A percentile compares a stretch with the other conserved stretches of the same genome.
Conservation (phyloP, 2,329 filamentous ascomycete species). For the Nemania serpens region DNA sequence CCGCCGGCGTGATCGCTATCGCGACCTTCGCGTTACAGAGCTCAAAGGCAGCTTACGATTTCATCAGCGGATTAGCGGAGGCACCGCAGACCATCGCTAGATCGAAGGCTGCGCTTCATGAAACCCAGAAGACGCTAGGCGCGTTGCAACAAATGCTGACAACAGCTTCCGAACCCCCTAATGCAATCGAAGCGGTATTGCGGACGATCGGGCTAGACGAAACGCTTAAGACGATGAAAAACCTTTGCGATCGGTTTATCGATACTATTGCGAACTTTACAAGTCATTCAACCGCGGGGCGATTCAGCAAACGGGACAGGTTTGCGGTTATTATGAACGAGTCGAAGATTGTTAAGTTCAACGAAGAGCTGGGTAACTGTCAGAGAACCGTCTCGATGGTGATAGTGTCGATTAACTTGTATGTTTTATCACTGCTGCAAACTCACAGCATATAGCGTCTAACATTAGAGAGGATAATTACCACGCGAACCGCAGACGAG, state of each 20-base stretch:
- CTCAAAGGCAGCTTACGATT: not conserved
- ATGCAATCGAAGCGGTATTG: not conserved
- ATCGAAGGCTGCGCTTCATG: not conserved
- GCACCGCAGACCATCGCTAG: not conserved
- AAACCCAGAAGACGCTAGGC: not conserved
- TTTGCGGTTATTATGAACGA: not conserved
- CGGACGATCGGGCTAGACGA: not conserved
- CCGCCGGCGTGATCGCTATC: not conserved
- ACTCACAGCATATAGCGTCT: not conserved
- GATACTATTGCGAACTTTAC: not conserved
- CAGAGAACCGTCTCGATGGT: slow-evolving; percentile 5
- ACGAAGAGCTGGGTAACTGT: not conserved
- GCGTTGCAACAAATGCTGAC: not conserved
- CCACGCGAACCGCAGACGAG: not conserved
- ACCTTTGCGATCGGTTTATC: not conserved
- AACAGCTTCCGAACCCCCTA: not conserved
- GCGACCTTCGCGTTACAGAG: not conserved
- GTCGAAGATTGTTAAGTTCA: not conserved
- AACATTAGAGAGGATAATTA: not conserved
- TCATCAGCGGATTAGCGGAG: not conserved
- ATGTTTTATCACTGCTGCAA: not conserved
- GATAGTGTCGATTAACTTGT: not conserved
- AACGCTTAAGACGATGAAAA: not conserved
- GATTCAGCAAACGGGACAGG: slow-evolving; percentile 1
- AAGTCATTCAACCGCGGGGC: not conserved